Evolutionary conservation across 108 stramenopile species (phyloP).

Genomic region (Parietichytrium sp.): DNA sequence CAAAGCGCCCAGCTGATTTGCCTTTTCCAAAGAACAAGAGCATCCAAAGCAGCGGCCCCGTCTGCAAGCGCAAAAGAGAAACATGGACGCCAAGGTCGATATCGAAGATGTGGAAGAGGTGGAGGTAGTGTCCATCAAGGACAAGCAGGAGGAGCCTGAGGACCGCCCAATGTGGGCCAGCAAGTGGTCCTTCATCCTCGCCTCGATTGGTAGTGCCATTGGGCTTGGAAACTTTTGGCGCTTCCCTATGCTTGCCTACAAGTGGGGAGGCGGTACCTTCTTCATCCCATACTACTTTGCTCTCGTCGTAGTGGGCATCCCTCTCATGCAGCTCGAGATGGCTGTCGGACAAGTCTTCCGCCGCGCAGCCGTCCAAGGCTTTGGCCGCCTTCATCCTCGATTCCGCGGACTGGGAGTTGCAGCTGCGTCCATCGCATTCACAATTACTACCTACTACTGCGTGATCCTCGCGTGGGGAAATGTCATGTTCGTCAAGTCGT

Average conservation of each 20-base stretch:
- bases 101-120: no score
- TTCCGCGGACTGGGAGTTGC: slow-evolving; percentile 18
- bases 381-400: neutral
- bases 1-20: no score
- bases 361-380: slow-evolving; percentile 12
- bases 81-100: no score
- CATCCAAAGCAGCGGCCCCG: no score
- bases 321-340: slow-evolving; percentile 32
- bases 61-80: no score
- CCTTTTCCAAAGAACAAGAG: no score
- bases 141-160: no score
- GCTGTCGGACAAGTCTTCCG: slow-evolving; percentile 16
- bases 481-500: neutral
- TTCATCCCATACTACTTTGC: slow-evolving; percentile 36
- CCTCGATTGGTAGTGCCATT: slow-evolving; percentile 11
- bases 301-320: slow-evolving; percentile 36
- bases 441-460: neutral
- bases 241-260: slow-evolving; percentile 35
- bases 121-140: no score
- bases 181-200: slow-evolving; percentile 34
- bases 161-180: slow-evolving; percentile 12
- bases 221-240: slow-evolving; percentile 45
- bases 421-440: neutral
- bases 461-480: slow-evolving; percentile 18
- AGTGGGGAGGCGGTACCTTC: slow-evolving; percentile 36